A percentile compares a stretch with the other conserved stretches of the same genome.
Conservation (phyloP, 208 protist species). For the Trypanosoma mega region DNA sequence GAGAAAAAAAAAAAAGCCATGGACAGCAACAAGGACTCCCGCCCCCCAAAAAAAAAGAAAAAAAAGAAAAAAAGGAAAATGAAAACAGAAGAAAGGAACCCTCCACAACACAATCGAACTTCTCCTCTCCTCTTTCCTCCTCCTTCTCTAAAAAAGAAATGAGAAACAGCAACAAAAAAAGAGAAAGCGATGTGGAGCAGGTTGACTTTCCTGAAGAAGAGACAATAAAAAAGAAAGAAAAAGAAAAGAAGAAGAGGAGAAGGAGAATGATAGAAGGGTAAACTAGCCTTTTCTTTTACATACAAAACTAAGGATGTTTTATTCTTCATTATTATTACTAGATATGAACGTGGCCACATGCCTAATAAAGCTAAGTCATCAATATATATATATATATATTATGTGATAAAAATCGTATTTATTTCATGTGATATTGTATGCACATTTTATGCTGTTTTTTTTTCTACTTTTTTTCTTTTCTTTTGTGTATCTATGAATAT, state of each 20-base stretch:
- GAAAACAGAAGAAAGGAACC: too few species aligned
- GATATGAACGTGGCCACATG: background rate
- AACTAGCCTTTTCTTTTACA: too few species aligned
- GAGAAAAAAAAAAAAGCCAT: too few species aligned
- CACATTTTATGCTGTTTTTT: slow-evolving; percentile 6
- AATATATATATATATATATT: slow-evolving; percentile 2
- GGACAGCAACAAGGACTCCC: too few species aligned
- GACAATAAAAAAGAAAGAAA: slow-evolving; percentile 4
- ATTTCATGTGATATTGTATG: background rate
- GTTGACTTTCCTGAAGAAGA: too few species aligned
- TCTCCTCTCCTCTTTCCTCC: too few species aligned
- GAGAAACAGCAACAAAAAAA: too few species aligned
- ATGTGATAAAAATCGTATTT: slow-evolving; percentile 4
- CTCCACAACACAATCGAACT: too few species aligned
- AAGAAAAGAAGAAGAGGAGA: background rate
- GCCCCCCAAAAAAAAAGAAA: too few species aligned
- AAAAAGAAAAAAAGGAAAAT: too few species aligned
- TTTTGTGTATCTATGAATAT: background rate
- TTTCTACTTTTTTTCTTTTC: slow-evolving; percentile 5
- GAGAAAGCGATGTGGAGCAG: too few species aligned
- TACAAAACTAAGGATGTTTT: background rate
- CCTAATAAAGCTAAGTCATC: background rate
- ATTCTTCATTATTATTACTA: slow-evolving; percentile 7
- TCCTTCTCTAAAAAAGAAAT: too few species aligned
- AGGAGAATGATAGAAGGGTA: background rate